phyloP scores from a whole-genome alignment of 2,329 filamentous ascomycete species.

The Colletotrichum camelliae region DNA sequence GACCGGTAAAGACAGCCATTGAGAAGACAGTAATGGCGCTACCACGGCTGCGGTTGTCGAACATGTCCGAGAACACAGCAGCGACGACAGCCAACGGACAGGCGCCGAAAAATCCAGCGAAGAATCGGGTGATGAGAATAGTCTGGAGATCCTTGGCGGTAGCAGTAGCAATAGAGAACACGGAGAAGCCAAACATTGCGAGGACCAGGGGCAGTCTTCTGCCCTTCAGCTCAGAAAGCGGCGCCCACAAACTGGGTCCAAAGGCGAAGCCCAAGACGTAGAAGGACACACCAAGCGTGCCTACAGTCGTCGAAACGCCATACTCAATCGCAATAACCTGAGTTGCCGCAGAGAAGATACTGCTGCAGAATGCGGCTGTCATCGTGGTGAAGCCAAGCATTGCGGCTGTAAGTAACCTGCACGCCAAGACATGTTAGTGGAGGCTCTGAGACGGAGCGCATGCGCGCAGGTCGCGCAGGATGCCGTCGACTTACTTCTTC shows the following conservation, averaged over 20 bases:
- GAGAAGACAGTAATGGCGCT: slow-evolving; percentile 63
- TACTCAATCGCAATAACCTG: slow-evolving; percentile 61
- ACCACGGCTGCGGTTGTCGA: slow-evolving; percentile 67
- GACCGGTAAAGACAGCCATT: slow-evolving; percentile 70
- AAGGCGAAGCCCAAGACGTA: slow-evolving; percentile 77
- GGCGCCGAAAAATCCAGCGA: slow-evolving; percentile 74
- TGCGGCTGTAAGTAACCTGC: slow-evolving; percentile 64
- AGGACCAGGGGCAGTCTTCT: slow-evolving; percentile 66
- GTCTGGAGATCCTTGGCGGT: slow-evolving; percentile 72
- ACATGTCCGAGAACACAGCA: slow-evolving; percentile 76
- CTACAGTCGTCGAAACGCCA: slow-evolving; percentile 65
- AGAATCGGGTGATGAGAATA: slow-evolving; percentile 75
- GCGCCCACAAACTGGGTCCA: slow-evolving; percentile 75
- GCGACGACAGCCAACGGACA: slow-evolving; percentile 72
- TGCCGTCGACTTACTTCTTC: slow-evolving; percentile 67
- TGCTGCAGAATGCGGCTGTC: slow-evolving; percentile 66
- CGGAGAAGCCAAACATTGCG: slow-evolving; percentile 71
- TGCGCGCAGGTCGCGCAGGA: slow-evolving; percentile 3
- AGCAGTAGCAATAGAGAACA: slow-evolving; percentile 70
- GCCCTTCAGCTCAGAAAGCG: slow-evolving; percentile 74
- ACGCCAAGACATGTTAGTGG: slow-evolving; percentile 8
- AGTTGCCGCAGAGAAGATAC: slow-evolving; percentile 75
- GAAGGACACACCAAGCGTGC: slow-evolving; percentile 68
- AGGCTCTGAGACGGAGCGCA: background rate
- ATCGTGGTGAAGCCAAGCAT: slow-evolving; percentile 79